Conservation (phyloP, 768 basidiomycete species). For the Kondoa malvinella region DNA sequence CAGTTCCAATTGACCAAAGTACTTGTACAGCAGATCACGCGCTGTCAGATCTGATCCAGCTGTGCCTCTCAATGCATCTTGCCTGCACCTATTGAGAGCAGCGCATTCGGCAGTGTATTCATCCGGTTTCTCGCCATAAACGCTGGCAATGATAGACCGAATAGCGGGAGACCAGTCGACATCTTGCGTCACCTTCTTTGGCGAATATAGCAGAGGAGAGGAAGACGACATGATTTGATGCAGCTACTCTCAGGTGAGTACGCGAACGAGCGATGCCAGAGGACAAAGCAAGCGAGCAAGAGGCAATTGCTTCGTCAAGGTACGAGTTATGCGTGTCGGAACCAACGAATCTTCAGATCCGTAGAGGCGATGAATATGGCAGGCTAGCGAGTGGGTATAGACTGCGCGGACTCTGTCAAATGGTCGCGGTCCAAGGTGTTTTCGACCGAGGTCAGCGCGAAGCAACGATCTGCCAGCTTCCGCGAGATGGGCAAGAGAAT, state of each 20-base stretch:
- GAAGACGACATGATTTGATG: background rate
- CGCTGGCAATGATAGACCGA: constrained; percentile 64
- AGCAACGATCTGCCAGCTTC: no score
- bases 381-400: background rate
- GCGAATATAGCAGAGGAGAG: constrained; percentile 50
- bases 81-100: constrained; percentile 70
- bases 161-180: constrained; percentile 91
- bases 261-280: background rate
- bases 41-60: constrained; percentile 76
- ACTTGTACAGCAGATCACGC: constrained; percentile 90
- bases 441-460: no score
- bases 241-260: background rate
- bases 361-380: no score
- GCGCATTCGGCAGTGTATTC: constrained; percentile 70
- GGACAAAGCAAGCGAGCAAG: background rate
- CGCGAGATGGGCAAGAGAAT: background rate
- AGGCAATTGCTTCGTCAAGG: no score
- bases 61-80: constrained; percentile 76
- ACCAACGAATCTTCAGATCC: no score
- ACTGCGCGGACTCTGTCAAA: background rate
- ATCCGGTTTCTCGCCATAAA: constrained; percentile 84
- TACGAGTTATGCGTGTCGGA: no score
- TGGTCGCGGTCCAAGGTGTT: no score
- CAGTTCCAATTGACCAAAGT: constrained; percentile 95
- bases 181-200: constrained; percentile 85